Evolutionary conservation across 192 early-diverging fungal genomes (phyloP).

Genomic region (Linnemannia zychae): DNA sequence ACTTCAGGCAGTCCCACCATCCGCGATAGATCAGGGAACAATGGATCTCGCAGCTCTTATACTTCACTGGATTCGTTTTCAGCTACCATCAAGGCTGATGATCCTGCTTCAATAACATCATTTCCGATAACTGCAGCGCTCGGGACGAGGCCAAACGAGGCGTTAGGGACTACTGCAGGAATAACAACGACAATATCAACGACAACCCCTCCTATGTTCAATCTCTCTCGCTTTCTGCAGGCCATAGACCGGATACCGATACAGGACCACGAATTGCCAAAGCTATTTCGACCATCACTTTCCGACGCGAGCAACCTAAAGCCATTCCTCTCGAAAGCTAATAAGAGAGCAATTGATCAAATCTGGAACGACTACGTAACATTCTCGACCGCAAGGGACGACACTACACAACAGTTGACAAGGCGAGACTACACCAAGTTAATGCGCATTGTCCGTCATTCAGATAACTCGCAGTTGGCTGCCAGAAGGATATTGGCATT

Average conservation of each 20-base stretch:
- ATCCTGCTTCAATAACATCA: neutral
- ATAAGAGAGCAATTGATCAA: conserved; percentile 2
- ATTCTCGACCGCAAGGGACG: neutral
- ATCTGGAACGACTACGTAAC: conserved; percentile 13
- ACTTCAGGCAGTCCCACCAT: neutral
- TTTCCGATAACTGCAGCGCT: neutral
- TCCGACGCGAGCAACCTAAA: neutral
- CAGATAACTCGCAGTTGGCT: neutral
- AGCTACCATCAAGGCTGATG: too few relatives aligned
- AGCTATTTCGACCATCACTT: conserved; percentile 3
- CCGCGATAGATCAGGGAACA: neutral
- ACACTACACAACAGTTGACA: neutral
- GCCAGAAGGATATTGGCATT: conserved; percentile 18
- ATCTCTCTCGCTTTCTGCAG: neutral
- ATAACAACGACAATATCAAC: neutral
- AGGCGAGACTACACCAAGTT: conserved; percentile 33
- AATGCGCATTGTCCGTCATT: conserved; percentile 29
- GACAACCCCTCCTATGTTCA: neutral
- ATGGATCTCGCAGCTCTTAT: neutral
- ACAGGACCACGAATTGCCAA: conserved; percentile 1
- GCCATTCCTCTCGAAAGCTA: neutral
- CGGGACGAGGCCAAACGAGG: neutral
- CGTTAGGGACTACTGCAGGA: neutral
- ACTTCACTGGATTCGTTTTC: conserved; percentile 6
- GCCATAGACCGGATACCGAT: conserved; percentile 13